Evolutionary conservation across 2,329 filamentous ascomycete species (phyloP).

Genomic region (Cladophialophora bantiana): DNA sequence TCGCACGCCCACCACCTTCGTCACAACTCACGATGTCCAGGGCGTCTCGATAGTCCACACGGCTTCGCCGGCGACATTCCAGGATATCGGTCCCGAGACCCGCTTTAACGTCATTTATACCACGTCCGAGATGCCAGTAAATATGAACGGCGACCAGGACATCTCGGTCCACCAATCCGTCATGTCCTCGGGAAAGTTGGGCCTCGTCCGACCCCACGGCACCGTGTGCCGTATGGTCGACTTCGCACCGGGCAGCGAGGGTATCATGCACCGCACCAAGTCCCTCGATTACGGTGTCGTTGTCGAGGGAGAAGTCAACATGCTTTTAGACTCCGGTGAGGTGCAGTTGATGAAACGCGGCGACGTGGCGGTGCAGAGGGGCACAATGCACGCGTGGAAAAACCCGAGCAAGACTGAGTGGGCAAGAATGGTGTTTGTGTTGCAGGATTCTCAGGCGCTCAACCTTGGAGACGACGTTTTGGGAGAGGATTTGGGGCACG

Average conservation of each 20-base stretch:
- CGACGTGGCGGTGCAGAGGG: conserved; percentile 63
- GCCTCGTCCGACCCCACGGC: conserved; percentile 44
- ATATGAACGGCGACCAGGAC: conserved; percentile 47
- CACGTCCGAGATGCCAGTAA: conserved; percentile 45
- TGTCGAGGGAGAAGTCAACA: conserved; percentile 60
- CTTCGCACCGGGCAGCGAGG: conserved; percentile 52
- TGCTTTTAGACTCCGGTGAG: conserved; percentile 60
- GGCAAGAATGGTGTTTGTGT: conserved; percentile 30
- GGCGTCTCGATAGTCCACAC: too few species aligned
- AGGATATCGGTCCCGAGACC: too few species aligned
- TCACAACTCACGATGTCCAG: too few species aligned
- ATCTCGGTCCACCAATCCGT: conserved; percentile 43
- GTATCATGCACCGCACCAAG: conserved; percentile 60
- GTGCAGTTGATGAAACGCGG: conserved; percentile 55
- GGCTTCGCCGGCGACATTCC: too few species aligned
- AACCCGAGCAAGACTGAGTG: conserved; percentile 40
- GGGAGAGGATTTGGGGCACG: conserved; percentile 1
- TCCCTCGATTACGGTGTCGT: conserved; percentile 63
- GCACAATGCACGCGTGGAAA: conserved; percentile 49
- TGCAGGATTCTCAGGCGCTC: conserved; percentile 27
- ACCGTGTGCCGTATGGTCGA: conserved; percentile 38
- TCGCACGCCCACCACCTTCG: too few species aligned
- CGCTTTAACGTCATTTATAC: conserved; percentile 34
- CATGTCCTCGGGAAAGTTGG: conserved; percentile 39
- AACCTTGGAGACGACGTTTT: conserved; percentile 10